Percentiles rank a stretch among this genome's conserved stretches.
These are phyloP conservation scores for Dothistroma septosporum DNA, from an alignment of 2,329 filamentous ascomycete species.

Conservation along the genomic window DNA sequence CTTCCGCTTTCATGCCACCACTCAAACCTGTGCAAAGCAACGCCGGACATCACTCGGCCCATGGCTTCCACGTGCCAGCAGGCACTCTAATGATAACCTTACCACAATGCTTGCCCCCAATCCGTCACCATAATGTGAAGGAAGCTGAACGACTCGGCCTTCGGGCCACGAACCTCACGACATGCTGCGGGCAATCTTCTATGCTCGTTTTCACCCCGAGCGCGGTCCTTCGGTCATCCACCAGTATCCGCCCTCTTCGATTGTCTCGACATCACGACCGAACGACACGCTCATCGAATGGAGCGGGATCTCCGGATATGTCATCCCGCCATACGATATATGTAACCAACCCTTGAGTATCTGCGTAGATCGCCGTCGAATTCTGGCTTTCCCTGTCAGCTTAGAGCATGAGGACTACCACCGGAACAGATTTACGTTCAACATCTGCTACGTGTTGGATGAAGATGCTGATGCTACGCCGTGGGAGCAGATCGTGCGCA, in stretches of 20 bases:
- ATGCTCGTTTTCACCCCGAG: slow-evolving; percentile 62
- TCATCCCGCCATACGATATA: slow-evolving; percentile 91
- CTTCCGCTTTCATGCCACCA: not conserved
- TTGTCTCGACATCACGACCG: slow-evolving; percentile 16
- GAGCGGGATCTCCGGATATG: slow-evolving; percentile 79
- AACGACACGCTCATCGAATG: slow-evolving; percentile 47
- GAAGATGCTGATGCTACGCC: slow-evolving; percentile 67
- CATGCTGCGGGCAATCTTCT: slow-evolving; percentile 64
- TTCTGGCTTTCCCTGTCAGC: slow-evolving; percentile 85
- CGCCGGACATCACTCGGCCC: not conserved
- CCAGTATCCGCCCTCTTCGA: slow-evolving; percentile 28
- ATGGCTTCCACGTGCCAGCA: not conserved
- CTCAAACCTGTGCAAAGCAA: not conserved
- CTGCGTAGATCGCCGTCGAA: slow-evolving; percentile 67
- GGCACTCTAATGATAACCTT: slow-evolving; percentile 3
- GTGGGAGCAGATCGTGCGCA: slow-evolving; percentile 69
- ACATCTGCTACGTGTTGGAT: slow-evolving; percentile 82
- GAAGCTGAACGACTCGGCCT: not conserved
- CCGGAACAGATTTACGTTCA: slow-evolving; percentile 95
- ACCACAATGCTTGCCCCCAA: not conserved
- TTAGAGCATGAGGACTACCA: slow-evolving; percentile 70
- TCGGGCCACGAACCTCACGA: not conserved
- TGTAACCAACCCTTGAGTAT: slow-evolving; percentile 87
- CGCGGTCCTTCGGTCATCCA: slow-evolving; percentile 33
- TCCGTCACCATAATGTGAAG: not conserved